Conservation (phyloP, 768 basidiomycete genomes). For the Pilatotrama ljubarskyi region DNA sequence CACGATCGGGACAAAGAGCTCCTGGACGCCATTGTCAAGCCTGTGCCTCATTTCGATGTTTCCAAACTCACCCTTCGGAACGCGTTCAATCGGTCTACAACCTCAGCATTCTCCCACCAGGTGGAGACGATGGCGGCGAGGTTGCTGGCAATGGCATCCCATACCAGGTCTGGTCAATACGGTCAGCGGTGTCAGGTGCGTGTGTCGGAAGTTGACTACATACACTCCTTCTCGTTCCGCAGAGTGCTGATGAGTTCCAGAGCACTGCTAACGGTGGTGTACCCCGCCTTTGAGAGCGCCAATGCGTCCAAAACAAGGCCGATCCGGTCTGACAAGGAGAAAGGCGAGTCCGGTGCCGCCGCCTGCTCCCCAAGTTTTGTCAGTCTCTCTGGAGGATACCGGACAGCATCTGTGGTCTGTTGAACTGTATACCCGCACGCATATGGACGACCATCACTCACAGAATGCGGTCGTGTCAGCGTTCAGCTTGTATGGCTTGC, state of each 20-base stretch:
- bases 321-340: constrained; percentile 84
- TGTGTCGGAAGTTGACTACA: constrained; percentile 30
- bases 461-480: constrained; percentile 88
- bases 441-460: constrained; percentile 40
- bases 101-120: constrained; percentile 81
- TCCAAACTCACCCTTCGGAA: constrained; percentile 57
- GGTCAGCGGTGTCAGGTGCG: background rate
- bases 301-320: constrained; percentile 85
- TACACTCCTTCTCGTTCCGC: constrained; percentile 75
- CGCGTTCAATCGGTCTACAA: constrained; percentile 53
- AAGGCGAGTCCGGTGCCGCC: constrained; percentile 59
- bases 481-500: constrained; percentile 85
- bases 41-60: too few species aligned
- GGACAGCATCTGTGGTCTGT: constrained; percentile 64
- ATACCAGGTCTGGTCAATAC: constrained; percentile 65
- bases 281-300: constrained; percentile 79
- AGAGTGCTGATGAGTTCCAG: constrained; percentile 72
- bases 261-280: constrained; percentile 72
- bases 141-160: constrained; percentile 65
- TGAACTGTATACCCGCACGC: background rate
- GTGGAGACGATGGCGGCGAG: constrained; percentile 55
- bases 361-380: constrained; percentile 79
- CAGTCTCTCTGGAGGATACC: constrained; percentile 81
- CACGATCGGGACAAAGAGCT: constrained; percentile 73
- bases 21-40: constrained; percentile 37